Evolutionary conservation across 2,329 filamentous ascomycete species (phyloP).

Genomic region (Ophiostoma pallidulum): DNA sequence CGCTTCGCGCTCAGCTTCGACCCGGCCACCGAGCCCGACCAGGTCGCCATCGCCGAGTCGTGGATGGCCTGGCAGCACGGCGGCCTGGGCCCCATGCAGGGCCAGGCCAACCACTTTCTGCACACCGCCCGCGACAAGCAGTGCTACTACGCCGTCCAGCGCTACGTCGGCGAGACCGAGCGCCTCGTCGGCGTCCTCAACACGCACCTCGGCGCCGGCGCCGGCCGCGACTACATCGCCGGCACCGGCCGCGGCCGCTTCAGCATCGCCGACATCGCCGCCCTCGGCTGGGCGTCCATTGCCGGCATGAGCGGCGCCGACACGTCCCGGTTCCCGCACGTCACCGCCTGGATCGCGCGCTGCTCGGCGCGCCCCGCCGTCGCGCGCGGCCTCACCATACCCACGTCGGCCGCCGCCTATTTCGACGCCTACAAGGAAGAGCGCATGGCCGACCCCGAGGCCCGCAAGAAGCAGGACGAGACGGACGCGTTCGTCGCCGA

Average conservation of each 20-base stretch:
- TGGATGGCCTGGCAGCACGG: constrained; percentile 66
- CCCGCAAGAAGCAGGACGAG: constrained; percentile 36
- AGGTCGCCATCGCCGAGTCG: constrained; percentile 39
- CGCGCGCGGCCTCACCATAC: constrained; percentile 54
- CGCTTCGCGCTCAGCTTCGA: constrained; percentile 20
- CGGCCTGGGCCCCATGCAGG: constrained; percentile 64
- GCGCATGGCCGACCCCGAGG: constrained; percentile 29
- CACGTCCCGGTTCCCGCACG: constrained; percentile 51
- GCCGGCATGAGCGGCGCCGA: constrained; percentile 53
- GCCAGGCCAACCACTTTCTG: constrained; percentile 65
- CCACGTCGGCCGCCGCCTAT: constrained; percentile 30
- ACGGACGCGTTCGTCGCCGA: constrained; percentile 26
- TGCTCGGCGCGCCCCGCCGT: constrained; percentile 51
- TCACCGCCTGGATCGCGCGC: constrained; percentile 58
- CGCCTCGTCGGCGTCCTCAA: constrained; percentile 66
- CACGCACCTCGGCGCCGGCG: constrained; percentile 44
- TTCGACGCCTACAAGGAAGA: constrained; percentile 32
- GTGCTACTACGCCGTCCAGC: constrained; percentile 60
- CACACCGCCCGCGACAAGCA: constrained; percentile 53
- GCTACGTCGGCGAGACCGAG: constrained; percentile 67
- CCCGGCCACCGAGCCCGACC: constrained; percentile 17
- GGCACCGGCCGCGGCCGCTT: constrained; percentile 46
- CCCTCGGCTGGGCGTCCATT: constrained; percentile 58
- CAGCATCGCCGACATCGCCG: constrained; percentile 62
- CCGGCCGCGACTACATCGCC: constrained; percentile 39